Conservation (phyloP, 225 moss, liverwort and hornwort species). For the Antitrichia curtipendula region DNA sequence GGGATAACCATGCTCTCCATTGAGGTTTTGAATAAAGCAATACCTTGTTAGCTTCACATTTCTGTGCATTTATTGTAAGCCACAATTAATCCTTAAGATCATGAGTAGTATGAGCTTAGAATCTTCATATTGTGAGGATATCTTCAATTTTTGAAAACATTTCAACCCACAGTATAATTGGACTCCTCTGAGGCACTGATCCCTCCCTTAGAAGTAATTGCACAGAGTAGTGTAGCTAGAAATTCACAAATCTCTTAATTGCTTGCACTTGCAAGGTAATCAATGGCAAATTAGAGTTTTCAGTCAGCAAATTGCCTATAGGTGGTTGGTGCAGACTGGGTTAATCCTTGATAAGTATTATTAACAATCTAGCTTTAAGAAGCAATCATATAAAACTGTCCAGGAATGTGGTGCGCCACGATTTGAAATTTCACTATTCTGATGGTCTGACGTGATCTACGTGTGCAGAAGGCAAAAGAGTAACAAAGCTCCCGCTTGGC, state of each 20-base stretch:
- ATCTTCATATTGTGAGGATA: not conserved
- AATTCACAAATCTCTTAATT: not conserved
- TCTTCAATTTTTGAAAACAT: not conserved
- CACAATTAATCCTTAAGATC: not conserved
- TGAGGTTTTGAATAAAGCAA: not conserved
- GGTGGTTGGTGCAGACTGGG: not conserved
- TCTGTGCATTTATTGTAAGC: not conserved
- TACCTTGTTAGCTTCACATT: not conserved
- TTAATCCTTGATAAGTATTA: not conserved
- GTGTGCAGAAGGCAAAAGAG: not conserved
- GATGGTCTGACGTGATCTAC: not conserved
- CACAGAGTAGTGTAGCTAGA: not conserved
- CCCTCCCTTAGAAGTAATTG: not conserved
- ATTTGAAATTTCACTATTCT: not conserved
- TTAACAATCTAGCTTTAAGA: not conserved
- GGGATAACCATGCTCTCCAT: not conserved
- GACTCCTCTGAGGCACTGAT: not conserved
- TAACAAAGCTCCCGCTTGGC: slow-evolving; percentile 7
- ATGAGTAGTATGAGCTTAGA: not conserved
- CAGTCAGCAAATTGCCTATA: not conserved
- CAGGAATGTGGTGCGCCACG: not conserved
- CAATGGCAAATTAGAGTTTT: not conserved
- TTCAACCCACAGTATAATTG: not conserved
- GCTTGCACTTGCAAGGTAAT: not conserved
- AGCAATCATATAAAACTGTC: not conserved